These are phyloP conservation scores for Apiospora pterosperma DNA, from an alignment of 2,329 filamentous ascomycete species.

Conservation along the genomic window DNA sequence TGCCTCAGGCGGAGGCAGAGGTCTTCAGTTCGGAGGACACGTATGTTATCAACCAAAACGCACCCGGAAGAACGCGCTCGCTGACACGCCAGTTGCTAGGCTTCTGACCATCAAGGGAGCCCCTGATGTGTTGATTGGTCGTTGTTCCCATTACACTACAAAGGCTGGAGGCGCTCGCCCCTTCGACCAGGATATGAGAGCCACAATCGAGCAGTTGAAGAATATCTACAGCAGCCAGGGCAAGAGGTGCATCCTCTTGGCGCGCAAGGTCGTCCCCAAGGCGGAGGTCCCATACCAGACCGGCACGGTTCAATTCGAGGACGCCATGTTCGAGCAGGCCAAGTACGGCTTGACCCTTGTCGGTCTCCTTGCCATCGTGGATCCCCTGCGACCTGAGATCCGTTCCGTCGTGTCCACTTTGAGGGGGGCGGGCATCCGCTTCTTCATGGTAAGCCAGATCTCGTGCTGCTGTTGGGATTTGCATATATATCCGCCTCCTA, in stretches of 20 bases:
- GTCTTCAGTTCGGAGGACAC: neutral
- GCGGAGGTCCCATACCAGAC: neutral
- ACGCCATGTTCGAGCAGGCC: constrained; percentile 26
- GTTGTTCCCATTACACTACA: constrained; percentile 34
- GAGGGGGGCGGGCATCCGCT: constrained; percentile 66
- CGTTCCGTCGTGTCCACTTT: constrained; percentile 63
- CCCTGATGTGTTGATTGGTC: constrained; percentile 44
- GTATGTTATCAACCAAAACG: constrained; percentile 27
- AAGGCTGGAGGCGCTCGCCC: constrained; percentile 28
- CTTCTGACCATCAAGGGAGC: constrained; percentile 52
- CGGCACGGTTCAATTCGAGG: constrained; percentile 1
- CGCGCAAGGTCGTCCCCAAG: constrained; percentile 32
- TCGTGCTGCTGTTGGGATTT: neutral
- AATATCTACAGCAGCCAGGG: constrained; percentile 38
- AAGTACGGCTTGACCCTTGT: constrained; percentile 65
- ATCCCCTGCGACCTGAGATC: constrained; percentile 73
- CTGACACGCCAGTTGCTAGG: constrained; percentile 19
- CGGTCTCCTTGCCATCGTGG: constrained; percentile 74
- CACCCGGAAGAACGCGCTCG: constrained; percentile 35
- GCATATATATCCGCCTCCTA: neutral
- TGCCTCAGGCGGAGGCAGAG: neutral
- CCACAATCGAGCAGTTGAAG: constrained; percentile 32
- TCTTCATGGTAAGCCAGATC: constrained; percentile 61
- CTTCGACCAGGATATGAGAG: constrained; percentile 29
- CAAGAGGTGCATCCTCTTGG: constrained; percentile 39